Conservation (phyloP, 2,329 filamentous ascomycete species). For the Phaeosphaeria sp. region DNA sequence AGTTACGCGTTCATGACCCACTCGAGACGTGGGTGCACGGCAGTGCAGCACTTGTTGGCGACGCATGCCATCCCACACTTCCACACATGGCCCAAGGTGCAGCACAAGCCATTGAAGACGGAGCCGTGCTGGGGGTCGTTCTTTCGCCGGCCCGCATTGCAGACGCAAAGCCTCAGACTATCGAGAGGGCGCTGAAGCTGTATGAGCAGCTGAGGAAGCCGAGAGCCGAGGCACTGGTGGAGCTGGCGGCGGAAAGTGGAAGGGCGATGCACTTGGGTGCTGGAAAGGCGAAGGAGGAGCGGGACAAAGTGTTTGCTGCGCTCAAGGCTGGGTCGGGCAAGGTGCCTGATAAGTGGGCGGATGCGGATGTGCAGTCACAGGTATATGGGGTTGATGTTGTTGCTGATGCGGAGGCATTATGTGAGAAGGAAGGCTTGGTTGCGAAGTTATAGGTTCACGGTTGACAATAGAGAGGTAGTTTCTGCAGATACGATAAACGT, state of each 20-base stretch:
- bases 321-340: constrained; percentile 52
- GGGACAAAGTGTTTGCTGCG: constrained; percentile 62
- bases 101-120: constrained; percentile 70
- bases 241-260: constrained; percentile 62
- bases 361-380: constrained; percentile 57
- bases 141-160: constrained; percentile 57
- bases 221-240: constrained; percentile 63
- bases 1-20: constrained; percentile 66
- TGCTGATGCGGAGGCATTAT: constrained; percentile 53
- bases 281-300: constrained; percentile 64
- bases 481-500: too few relatives aligned
- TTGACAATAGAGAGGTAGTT: too few relatives aligned
- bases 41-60: constrained; percentile 61
- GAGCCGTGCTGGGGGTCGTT: constrained; percentile 61
- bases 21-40: constrained; percentile 67
- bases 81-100: constrained; percentile 70
- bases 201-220: constrained; percentile 65
- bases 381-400: constrained; percentile 57
- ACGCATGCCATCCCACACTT: constrained; percentile 68
- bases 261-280: constrained; percentile 63
- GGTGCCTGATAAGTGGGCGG: constrained; percentile 61
- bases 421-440: constrained; percentile 42
- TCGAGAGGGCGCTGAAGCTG: constrained; percentile 60
- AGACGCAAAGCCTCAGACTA: constrained; percentile 49
- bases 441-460: constrained; percentile 27